Conservation (phyloP, 495 filamentous ascomycete genomes). For the Hypomontagnella submonticulosa region DNA sequence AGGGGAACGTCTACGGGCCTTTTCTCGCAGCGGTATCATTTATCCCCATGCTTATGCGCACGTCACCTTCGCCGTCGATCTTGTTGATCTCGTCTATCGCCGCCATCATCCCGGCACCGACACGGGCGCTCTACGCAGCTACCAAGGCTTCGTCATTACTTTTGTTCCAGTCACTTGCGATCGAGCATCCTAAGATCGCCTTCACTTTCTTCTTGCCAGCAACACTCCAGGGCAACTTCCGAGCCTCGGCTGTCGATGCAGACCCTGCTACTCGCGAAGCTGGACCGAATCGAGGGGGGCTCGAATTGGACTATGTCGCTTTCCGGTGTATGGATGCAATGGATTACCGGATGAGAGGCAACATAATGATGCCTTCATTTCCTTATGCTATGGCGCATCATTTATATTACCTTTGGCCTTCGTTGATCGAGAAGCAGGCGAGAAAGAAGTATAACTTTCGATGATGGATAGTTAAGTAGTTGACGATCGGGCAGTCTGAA, state of each 20-base stretch:
- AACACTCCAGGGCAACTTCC: slow-evolving; percentile 49
- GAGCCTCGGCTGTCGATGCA: slow-evolving; percentile 46
- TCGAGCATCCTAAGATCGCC: slow-evolving; percentile 46
- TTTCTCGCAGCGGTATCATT: slow-evolving; percentile 42
- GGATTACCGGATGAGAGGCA: slow-evolving; percentile 40
- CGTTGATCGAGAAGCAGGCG: slow-evolving; percentile 44
- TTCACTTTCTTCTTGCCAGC: slow-evolving; percentile 45
- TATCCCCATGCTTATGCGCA: slow-evolving; percentile 45
- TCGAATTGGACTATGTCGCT: slow-evolving; percentile 45
- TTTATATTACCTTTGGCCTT: slow-evolving; percentile 47
- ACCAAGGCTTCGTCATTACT: slow-evolving; percentile 48
- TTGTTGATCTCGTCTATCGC: slow-evolving; percentile 46
- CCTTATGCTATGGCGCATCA: slow-evolving; percentile 47
- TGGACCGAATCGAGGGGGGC: slow-evolving; percentile 38
- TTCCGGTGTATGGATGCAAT: slow-evolving; percentile 40
- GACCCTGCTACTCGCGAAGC: slow-evolving; percentile 16
- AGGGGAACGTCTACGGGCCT: slow-evolving; percentile 47
- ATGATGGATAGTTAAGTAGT: slow-evolving; percentile 1
- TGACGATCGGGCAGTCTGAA: too few species aligned
- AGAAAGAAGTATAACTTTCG: slow-evolving; percentile 48
- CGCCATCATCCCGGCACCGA: slow-evolving; percentile 47
- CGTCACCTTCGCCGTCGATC: slow-evolving; percentile 43
- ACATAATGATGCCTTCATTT: slow-evolving; percentile 44
- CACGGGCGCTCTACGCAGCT: slow-evolving; percentile 46
- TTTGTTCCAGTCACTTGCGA: slow-evolving; percentile 48